Evolutionary conservation across 2,329 filamentous ascomycete species (phyloP).

Genomic region (Xylaria arbuscula): DNA sequence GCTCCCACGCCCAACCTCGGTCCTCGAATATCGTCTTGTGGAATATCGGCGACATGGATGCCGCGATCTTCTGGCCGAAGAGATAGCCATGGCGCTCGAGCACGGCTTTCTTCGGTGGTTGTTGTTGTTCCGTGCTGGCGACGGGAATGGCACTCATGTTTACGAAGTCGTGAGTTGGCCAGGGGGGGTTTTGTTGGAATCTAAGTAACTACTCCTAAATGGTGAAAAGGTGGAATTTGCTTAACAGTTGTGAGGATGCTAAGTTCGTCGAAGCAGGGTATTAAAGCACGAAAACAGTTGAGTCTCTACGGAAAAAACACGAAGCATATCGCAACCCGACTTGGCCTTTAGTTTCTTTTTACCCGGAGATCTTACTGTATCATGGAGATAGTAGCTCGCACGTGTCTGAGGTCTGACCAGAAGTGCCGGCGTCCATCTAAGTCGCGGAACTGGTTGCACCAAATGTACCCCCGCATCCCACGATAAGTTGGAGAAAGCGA

Average conservation of each 20-base stretch:
- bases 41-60: constrained; percentile 66
- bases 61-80: constrained; percentile 66
- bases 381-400: constrained; percentile 3
- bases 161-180: background rate
- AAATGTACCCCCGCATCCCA: constrained; percentile 16
- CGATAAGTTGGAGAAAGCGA: background rate
- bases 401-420: background rate
- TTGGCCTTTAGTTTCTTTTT: constrained; percentile 1
- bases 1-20: constrained; percentile 62
- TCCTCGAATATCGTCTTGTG: constrained; percentile 65
- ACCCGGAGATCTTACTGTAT: background rate
- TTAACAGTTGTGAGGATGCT: background rate
- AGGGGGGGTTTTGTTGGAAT: background rate
- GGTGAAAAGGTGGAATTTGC: background rate
- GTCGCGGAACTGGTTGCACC: background rate
- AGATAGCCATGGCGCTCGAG: constrained; percentile 64
- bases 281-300: background rate
- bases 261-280: background rate
- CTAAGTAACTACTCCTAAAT: background rate
- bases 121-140: background rate
- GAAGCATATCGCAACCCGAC: background rate
- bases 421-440: background rate
- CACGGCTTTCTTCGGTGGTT: constrained; percentile 13
- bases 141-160: constrained; percentile 24
- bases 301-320: background rate